These are phyloP conservation scores for Macroventuria anomochaeta DNA, from an alignment of 2,329 filamentous ascomycete species.

Conservation along the genomic window DNA sequence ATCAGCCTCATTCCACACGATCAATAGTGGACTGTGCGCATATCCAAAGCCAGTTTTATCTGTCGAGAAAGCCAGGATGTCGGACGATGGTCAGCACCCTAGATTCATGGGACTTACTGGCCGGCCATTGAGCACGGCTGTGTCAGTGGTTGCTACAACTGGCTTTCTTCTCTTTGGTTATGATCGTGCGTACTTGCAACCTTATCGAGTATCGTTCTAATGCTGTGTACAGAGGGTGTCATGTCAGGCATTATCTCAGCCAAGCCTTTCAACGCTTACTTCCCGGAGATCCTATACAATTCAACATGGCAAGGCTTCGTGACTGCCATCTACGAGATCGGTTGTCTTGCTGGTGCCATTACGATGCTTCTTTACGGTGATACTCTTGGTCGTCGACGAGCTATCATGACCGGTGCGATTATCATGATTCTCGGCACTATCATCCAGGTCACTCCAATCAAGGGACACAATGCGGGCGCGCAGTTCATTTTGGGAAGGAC, in stretches of 20 bases:
- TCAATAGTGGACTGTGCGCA: not conserved
- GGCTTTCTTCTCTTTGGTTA: constrained; percentile 45
- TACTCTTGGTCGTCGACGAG: constrained; percentile 51
- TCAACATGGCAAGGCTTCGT: constrained; percentile 59
- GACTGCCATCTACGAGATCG: constrained; percentile 61
- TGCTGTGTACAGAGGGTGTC: constrained; percentile 38
- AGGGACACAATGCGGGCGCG: constrained; percentile 47
- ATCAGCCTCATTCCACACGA: not conserved
- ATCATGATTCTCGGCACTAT: constrained; percentile 55
- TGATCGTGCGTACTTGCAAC: constrained; percentile 30
- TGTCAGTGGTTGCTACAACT: constrained; percentile 40
- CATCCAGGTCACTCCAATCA: constrained; percentile 48
- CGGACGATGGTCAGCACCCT: constrained; percentile 26
- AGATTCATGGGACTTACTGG: constrained; percentile 41
- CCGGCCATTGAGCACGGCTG: constrained; percentile 32
- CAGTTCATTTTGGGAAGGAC: constrained; percentile 62
- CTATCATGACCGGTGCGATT: constrained; percentile 51
- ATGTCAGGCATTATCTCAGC: constrained; percentile 49
- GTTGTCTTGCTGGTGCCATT: constrained; percentile 54
- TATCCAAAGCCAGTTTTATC: not conserved
- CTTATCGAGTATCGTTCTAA: not conserved
- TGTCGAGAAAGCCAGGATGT: constrained; percentile 11
- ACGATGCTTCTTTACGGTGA: constrained; percentile 50
- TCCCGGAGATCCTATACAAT: constrained; percentile 50
- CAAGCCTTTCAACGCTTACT: constrained; percentile 44